Conservation (phyloP, 192 early-diverging fungal species). For the Gonapodya sp. region DNA sequence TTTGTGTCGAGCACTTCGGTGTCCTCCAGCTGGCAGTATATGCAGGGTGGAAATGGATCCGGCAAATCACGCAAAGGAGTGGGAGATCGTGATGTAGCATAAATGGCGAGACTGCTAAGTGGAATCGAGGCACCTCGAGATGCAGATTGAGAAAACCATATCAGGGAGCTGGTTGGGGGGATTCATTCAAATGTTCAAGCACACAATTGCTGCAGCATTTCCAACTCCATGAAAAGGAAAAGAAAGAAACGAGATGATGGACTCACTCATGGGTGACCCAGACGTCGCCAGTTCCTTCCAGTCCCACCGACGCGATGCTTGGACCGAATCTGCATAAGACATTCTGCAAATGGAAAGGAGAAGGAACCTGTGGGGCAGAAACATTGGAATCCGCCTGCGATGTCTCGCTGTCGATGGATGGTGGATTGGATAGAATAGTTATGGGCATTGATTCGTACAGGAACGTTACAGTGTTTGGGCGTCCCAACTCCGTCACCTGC, state of each 20-base stretch:
- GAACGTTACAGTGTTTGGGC: too few species aligned
- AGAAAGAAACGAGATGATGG: too few species aligned
- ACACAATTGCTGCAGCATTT: too few species aligned
- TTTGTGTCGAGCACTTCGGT: neutral
- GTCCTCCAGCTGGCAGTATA: conserved; percentile 1
- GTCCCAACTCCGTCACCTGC: too few species aligned
- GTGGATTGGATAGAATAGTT: neutral
- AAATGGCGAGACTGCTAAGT: neutral
- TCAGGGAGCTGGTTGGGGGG: neutral
- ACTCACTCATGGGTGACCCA: neutral
- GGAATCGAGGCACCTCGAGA: neutral
- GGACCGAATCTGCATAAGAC: neutral
- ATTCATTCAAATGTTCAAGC: too few species aligned
- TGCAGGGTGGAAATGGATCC: neutral
- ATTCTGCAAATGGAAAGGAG: neutral
- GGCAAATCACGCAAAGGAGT: neutral
- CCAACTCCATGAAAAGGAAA: neutral
- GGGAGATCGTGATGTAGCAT: neutral
- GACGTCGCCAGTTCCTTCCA: neutral
- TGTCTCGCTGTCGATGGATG: neutral
- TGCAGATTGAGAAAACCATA: neutral
- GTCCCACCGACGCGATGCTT: neutral
- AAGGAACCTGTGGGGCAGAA: neutral
- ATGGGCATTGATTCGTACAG: neutral
- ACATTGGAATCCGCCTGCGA: neutral